Conservation (phyloP, 257 asterid species). For the Sherardia arvensis region DNA sequence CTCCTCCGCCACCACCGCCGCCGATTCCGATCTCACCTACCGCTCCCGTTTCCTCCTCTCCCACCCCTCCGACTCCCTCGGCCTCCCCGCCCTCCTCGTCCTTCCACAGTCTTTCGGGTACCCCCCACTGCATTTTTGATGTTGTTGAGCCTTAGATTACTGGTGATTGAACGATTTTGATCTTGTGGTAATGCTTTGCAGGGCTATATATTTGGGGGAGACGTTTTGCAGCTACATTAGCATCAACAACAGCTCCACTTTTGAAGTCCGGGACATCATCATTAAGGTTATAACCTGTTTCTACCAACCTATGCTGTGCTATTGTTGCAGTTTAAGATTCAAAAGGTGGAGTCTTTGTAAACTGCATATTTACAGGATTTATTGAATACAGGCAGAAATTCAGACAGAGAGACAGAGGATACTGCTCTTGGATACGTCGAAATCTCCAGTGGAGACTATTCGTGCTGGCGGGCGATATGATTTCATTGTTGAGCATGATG, state of each 20-base stretch:
- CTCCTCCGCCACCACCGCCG: constrained; percentile 19
- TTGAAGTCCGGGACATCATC: constrained; percentile 76
- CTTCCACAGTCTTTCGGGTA: constrained; percentile 96
- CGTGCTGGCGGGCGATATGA: constrained; percentile 97
- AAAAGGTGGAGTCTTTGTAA: background rate
- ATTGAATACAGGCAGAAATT: constrained; percentile 65
- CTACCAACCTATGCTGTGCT: no score
- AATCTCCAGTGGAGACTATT: constrained; percentile 86
- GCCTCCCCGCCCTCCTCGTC: constrained; percentile 84
- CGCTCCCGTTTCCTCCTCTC: constrained; percentile 74
- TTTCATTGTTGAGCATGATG: constrained; percentile 98
- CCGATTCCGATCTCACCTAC: constrained; percentile 71
- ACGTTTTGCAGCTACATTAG: constrained; percentile 96
- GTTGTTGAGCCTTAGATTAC: background rate
- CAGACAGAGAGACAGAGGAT: constrained; percentile 96
- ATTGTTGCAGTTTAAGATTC: background rate
- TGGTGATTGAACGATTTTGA: no score
- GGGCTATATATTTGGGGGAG: constrained; percentile 98
- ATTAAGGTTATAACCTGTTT: constrained; percentile 54
- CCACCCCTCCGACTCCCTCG: constrained; percentile 75
- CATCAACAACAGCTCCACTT: constrained; percentile 85
- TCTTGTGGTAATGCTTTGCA: no score
- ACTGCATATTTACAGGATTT: background rate
- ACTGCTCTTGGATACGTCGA: constrained; percentile 84
- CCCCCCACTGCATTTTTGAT: background rate